Percentiles rank a stretch among this genome's conserved stretches.
These are phyloP conservation scores for Glarea lozoyensis DNA, from an alignment of 495 filamentous ascomycete genomes.

Conservation along the genomic window DNA sequence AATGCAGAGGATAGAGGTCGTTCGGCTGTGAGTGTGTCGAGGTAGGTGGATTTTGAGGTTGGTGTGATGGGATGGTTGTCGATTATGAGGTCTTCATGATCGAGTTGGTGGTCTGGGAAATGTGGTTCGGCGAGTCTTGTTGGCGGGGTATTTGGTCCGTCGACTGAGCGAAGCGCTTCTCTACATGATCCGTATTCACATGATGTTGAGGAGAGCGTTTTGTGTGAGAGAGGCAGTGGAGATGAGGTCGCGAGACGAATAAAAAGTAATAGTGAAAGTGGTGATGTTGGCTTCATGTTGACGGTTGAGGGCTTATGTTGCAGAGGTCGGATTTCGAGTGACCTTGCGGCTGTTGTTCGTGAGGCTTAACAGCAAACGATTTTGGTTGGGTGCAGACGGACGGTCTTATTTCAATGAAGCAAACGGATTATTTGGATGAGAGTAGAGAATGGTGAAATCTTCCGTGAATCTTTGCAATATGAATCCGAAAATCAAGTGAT, in stretches of 20 bases:
- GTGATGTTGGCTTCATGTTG: slow-evolving; percentile 17
- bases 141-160: slow-evolving; percentile 28
- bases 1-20: slow-evolving; percentile 17
- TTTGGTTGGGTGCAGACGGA: not conserved
- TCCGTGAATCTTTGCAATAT: no score
- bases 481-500: no score
- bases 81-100: slow-evolving; percentile 3
- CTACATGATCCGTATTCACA: slow-evolving; percentile 20
- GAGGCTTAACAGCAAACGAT: not conserved
- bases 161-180: slow-evolving; percentile 22
- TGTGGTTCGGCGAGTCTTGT: slow-evolving; percentile 15
- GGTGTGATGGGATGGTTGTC: slow-evolving; percentile 22
- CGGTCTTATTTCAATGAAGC: not conserved
- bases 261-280: slow-evolving; percentile 17
- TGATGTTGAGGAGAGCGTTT: slow-evolving; percentile 5
- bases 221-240: slow-evolving; percentile 6
- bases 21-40: slow-evolving; percentile 7
- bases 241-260: slow-evolving; percentile 8
- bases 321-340: not conserved
- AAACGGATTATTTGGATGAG: not conserved
- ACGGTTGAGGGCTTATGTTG: no score
- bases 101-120: slow-evolving; percentile 12
- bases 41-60: not conserved
- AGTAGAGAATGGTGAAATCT: not conserved
- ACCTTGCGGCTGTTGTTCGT: not conserved